These are phyloP conservation scores for Fusarium sp. DNA, from an alignment of 2,329 filamentous ascomycete genomes.

Conservation along the genomic window DNA sequence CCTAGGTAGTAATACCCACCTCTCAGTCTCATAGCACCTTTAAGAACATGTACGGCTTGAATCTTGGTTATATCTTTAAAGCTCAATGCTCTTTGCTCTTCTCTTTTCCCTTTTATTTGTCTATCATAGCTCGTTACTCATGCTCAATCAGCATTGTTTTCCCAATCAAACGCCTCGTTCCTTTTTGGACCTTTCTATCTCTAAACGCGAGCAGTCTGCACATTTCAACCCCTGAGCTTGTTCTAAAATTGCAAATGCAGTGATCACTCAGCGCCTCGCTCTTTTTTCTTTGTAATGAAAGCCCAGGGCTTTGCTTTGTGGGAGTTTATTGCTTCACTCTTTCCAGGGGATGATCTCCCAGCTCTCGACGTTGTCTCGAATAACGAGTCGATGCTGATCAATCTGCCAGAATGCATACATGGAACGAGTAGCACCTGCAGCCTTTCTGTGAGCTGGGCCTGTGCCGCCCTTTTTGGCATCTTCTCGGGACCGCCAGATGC, in stretches of 20 bases:
- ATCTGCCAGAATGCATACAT: slow-evolving; percentile 74
- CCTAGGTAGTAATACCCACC: neutral
- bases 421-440: slow-evolving; percentile 69
- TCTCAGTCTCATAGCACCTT: slow-evolving; percentile 1
- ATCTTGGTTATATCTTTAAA: neutral
- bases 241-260: neutral
- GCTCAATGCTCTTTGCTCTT: slow-evolving; percentile 16
- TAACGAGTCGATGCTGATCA: slow-evolving; percentile 72
- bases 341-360: slow-evolving; percentile 72
- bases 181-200: neutral
- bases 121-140: slow-evolving; percentile 10
- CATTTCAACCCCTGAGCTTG: neutral
- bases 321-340: slow-evolving; percentile 27
- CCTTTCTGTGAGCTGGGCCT: slow-evolving; percentile 70
- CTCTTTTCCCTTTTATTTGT: slow-evolving; percentile 19
- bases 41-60: neutral
- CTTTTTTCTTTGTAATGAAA: neutral
- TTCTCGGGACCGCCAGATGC: slow-evolving; percentile 68
- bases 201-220: neutral
- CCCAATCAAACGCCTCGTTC: slow-evolving; percentile 25
- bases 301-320: neutral
- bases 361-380: slow-evolving; percentile 69
- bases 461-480: slow-evolving; percentile 68
- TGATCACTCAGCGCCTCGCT: slow-evolving; percentile 6
- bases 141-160: neutral